A percentile compares a stretch with the other conserved stretches of the same genome.
phyloP scores from a whole-genome alignment of 352 stramenopile species.

The Elongisporangium anandrum region DNA sequence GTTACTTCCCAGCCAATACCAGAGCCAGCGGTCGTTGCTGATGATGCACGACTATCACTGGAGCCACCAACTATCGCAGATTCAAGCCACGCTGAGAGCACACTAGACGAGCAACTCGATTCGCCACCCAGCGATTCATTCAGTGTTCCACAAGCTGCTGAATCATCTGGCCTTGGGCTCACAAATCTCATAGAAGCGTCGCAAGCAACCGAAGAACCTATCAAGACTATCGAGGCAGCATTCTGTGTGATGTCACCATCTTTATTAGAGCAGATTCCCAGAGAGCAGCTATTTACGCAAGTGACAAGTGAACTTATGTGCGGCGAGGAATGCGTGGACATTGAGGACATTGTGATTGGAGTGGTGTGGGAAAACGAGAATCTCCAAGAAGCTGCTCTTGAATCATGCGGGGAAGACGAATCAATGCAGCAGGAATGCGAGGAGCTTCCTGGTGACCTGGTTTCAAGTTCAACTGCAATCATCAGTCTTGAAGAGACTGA shows the following conservation, averaged over 20 bases:
- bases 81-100: neutral
- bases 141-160: too few relatives aligned
- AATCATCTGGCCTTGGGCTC: neutral
- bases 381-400: neutral
- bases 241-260: neutral
- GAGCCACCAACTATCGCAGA: too few relatives aligned
- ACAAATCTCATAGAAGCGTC: neutral
- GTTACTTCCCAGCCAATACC: neutral
- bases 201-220: neutral
- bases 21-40: neutral
- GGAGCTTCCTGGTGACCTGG: neutral
- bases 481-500: neutral
- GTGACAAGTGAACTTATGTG: neutral
- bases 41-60: too few relatives aligned
- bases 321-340: neutral
- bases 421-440: neutral
- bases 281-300: neutral
- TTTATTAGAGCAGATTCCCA: neutral
- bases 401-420: neutral
- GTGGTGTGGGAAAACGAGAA: neutral
- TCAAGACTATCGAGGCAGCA: too few relatives aligned
- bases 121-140: too few relatives aligned
- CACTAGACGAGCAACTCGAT: neutral
- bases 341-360: neutral
- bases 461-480: neutral